A percentile compares a stretch with the other conserved stretches of the same genome.
These are phyloP conservation scores for Apiospora arundinis DNA, from an alignment of 2,329 filamentous ascomycete species.

Conservation along the genomic window DNA sequence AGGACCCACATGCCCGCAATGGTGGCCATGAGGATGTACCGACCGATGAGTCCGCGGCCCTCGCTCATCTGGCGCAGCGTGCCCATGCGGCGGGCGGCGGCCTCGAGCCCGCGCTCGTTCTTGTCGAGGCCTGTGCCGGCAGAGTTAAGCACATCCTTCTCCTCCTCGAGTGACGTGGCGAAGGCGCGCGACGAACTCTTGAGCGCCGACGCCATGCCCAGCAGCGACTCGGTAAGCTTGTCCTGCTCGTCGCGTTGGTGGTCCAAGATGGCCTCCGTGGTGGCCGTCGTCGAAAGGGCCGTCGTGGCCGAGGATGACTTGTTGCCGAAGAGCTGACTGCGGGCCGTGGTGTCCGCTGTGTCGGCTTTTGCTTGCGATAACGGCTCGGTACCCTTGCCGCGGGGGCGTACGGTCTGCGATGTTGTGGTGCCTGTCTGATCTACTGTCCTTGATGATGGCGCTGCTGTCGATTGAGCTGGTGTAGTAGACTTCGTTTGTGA, in stretches of 20 bases:
- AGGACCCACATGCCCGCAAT: conserved; percentile 83
- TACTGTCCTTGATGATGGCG: not conserved
- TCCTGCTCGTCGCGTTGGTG: conserved; percentile 85
- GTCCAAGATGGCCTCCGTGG: conserved; percentile 75
- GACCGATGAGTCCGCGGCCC: conserved; percentile 84
- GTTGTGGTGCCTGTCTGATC: conserved; percentile 34
- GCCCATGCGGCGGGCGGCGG: conserved; percentile 79
- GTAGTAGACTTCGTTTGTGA: conserved; percentile 1
- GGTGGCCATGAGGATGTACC: conserved; percentile 83
- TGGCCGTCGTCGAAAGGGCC: conserved; percentile 51
- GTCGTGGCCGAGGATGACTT: conserved; percentile 42
- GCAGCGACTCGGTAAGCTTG: conserved; percentile 78
- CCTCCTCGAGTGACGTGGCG: conserved; percentile 70
- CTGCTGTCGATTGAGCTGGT: conserved; percentile 21
- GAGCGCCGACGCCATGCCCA: conserved; percentile 78
- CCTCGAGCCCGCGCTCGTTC: conserved; percentile 77
- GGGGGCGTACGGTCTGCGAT: conserved; percentile 38
- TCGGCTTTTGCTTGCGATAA: conserved; percentile 6
- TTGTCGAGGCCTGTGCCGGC: conserved; percentile 79
- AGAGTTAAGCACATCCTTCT: conserved; percentile 73
- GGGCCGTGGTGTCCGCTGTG: conserved; percentile 34
- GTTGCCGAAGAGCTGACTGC: conserved; percentile 53
- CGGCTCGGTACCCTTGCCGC: not conserved
- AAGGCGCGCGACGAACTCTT: conserved; percentile 79
- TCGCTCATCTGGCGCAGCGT: conserved; percentile 81